phyloP scores from a whole-genome alignment of 208 protist genomes.

The Trypanosoma brucei region DNA sequence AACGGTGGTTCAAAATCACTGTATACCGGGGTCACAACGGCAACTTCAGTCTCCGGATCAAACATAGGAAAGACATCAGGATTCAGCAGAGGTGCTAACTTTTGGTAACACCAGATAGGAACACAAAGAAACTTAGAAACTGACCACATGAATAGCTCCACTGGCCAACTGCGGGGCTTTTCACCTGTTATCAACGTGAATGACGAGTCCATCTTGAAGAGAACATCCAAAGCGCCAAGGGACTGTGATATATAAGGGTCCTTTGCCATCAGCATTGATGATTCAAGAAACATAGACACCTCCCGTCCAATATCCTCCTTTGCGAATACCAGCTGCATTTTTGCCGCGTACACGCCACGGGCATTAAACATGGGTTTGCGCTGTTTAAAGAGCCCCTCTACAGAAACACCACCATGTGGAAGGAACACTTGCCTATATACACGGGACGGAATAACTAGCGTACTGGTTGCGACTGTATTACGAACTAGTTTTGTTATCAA shows the following conservation, averaged over 20 bases:
- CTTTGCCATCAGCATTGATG: slow-evolving; percentile 50
- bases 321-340: slow-evolving; percentile 57
- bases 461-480: slow-evolving; percentile 59
- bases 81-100: slow-evolving; percentile 9
- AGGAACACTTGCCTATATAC: slow-evolving; percentile 40
- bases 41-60: slow-evolving; percentile 38
- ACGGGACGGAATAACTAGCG: slow-evolving; percentile 46
- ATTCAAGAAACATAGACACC: slow-evolving; percentile 49
- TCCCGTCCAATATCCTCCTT: slow-evolving; percentile 48
- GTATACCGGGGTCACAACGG: slow-evolving; percentile 55
- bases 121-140: slow-evolving; percentile 31
- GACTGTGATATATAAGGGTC: slow-evolving; percentile 28
- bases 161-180: slow-evolving; percentile 2
- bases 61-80: slow-evolving; percentile 35
- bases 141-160: slow-evolving; percentile 10
- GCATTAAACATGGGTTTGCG: slow-evolving; percentile 57
- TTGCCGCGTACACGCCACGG: slow-evolving; percentile 41
- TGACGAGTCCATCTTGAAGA: slow-evolving; percentile 53
- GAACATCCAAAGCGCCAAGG: slow-evolving; percentile 34
- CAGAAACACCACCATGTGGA: slow-evolving; percentile 42
- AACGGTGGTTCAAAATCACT: slow-evolving; percentile 56
- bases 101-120: slow-evolving; percentile 25
- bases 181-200: slow-evolving; percentile 38
- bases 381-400: slow-evolving; percentile 49
- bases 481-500: slow-evolving; percentile 42